Base-by-base conservation (phyloP, 345 rosid species). In the Gossypium mustelinum region DNA sequence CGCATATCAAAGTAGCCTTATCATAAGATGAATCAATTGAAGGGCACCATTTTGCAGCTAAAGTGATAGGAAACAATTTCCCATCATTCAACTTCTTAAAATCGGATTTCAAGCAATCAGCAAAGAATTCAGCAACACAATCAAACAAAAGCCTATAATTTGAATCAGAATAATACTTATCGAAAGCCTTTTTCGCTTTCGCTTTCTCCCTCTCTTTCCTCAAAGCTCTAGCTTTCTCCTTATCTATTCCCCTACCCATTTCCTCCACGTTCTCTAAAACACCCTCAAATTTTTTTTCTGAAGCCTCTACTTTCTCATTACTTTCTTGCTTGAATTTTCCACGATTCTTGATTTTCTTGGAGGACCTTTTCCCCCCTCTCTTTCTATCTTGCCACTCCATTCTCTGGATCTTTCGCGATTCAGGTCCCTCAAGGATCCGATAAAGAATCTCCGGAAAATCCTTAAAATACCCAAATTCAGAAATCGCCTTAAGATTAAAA, bases 381-480 rank as follows among this genome's bases (percentile, higher is more conserved):
- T 66, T 39, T 29, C 57, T 14, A 68, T 56, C 59, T 20, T 2
- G 9, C 86, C 86, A 84, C 74, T 85, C 84, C 0, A 13, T 11
- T 71, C 78, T 85, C 56, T 77, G 87, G 29, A n/a, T 80, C 59
- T n/a, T 55, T 74, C 89, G 77, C 44, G 69, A 78, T 2, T 86
- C 74, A 0, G 79, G 70, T 3, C 88, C 92, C 57, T 88, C 86
- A 0, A 85, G 60, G 45, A 93, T 84, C 58, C 91, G 85, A 79
- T 75, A 85, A 39, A 91, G 86, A 66, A 89, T 87, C 86, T 93
- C 93, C 0, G 83, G 88, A 67, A 91, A 80, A 61, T 91, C 97
- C 70, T 86, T 93, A 44, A 88, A 77, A 58, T 81, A 89, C 2
- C 98, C 97, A 16, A 91, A 88, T 9, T 72, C 75, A 0, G 77